These are phyloP conservation scores for Coemansia interrupta DNA, from an alignment of 192 early-diverging fungal genomes.

Conservation along the genomic window DNA sequence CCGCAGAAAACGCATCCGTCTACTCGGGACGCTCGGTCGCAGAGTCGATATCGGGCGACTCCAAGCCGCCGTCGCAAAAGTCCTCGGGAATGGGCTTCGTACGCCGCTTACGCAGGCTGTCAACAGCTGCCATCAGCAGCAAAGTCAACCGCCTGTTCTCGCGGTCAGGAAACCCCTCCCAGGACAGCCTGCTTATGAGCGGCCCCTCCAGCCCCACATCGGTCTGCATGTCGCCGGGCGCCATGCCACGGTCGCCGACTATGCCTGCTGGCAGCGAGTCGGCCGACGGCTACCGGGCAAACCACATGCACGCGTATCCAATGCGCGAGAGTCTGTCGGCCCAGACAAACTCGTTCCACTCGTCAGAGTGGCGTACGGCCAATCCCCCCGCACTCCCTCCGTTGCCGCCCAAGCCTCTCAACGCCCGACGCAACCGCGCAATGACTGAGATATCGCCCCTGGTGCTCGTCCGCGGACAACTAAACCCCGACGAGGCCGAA, in stretches of 20 bases:
- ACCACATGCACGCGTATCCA: neutral
- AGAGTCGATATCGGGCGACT: slow-evolving; percentile 35
- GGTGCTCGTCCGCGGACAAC: slow-evolving; percentile 13
- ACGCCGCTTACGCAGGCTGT: slow-evolving; percentile 40
- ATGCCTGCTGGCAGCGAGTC: slow-evolving; percentile 1
- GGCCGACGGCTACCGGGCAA: neutral
- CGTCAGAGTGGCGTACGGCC: slow-evolving; percentile 18
- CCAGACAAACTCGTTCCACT: neutral
- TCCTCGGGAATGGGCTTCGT: slow-evolving; percentile 41
- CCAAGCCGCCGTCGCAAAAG: slow-evolving; percentile 47
- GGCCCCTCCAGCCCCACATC: slow-evolving; percentile 20
- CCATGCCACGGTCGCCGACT: slow-evolving; percentile 7
- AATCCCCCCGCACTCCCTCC: slow-evolving; percentile 18
- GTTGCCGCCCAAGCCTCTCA: slow-evolving; percentile 23
- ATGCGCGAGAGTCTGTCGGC: neutral
- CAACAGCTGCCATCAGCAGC: slow-evolving; percentile 42
- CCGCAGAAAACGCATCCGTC: slow-evolving; percentile 33
- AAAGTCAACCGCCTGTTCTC: slow-evolving; percentile 51
- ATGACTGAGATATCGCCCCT: slow-evolving; percentile 38
- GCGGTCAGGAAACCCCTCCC: slow-evolving; percentile 36
- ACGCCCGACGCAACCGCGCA: slow-evolving; percentile 36
- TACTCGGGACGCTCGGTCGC: slow-evolving; percentile 29
- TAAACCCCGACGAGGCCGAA: slow-evolving; percentile 9
- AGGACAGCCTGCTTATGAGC: slow-evolving; percentile 36
- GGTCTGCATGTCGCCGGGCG: slow-evolving; percentile 11